Percentiles rank a stretch among this genome's conserved stretches.
These are phyloP conservation scores for Fremontodendron californicum DNA, from an alignment of 345 rosid species.

Conservation along the genomic window DNA sequence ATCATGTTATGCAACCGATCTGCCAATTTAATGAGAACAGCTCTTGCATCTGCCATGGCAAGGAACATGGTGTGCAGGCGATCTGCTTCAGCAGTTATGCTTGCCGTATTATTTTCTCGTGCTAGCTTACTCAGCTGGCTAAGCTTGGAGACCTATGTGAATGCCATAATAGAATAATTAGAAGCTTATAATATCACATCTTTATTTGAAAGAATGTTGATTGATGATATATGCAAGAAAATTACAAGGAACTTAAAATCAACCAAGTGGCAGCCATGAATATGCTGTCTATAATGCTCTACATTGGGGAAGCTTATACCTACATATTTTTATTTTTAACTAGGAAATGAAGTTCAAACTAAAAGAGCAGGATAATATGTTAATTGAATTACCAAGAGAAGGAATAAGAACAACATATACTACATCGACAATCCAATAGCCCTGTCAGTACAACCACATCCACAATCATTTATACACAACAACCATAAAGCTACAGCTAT, in stretches of 20 bases:
- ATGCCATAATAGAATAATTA: constrained; percentile 14
- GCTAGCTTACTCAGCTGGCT: constrained; percentile 92
- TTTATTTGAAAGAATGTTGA: background rate
- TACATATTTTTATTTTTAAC: background rate
- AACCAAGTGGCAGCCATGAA: background rate
- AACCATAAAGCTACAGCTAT: background rate
- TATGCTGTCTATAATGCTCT: background rate
- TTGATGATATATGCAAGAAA: constrained; percentile 1
- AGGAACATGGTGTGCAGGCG: constrained; percentile 93
- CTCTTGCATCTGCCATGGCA: constrained; percentile 97
- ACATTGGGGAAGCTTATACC: background rate
- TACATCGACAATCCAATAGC: background rate
- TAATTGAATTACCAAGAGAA: background rate
- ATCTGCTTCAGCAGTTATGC: constrained; percentile 82
- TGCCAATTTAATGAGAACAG: constrained; percentile 89
- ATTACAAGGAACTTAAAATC: background rate
- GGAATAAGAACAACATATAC: background rate
- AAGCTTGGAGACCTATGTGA: constrained; percentile 79
- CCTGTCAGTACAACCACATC: background rate
- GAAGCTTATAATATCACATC: constrained; percentile 1
- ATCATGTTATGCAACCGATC: constrained; percentile 96
- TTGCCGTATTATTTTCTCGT: constrained; percentile 83
- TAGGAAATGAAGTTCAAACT: background rate
- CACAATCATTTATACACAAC: background rate
- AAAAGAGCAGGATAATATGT: background rate